phyloP scores from a whole-genome alignment of 345 rosid genomes.

The Salix exigua region DNA sequence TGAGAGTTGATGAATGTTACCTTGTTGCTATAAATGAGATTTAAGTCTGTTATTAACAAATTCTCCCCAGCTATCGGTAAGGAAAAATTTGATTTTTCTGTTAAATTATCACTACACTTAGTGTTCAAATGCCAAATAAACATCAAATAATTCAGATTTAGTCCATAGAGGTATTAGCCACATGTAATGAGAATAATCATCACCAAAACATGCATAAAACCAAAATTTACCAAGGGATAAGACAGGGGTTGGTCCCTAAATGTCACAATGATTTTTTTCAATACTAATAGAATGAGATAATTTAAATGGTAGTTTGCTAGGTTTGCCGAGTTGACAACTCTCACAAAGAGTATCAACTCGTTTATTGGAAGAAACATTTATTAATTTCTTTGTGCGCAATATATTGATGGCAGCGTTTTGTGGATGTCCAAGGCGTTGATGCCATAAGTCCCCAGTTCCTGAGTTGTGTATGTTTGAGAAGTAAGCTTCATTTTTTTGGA shows the following conservation, averaged over 20 bases:
- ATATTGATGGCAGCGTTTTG: not conserved
- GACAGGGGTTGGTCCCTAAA: slow-evolving; percentile 8
- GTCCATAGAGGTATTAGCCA: not conserved
- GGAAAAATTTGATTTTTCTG: slow-evolving; percentile 4
- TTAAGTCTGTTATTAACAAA: not conserved
- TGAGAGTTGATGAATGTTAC: not conserved
- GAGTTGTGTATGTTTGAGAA: too few species aligned
- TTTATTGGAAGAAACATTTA: not conserved
- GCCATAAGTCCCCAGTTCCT: too few species aligned
- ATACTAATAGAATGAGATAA: not conserved
- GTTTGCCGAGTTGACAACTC: slow-evolving; percentile 16
- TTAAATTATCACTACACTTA: slow-evolving; percentile 8
- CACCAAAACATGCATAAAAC: not conserved
- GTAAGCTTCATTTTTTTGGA: too few species aligned
- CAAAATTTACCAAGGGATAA: not conserved
- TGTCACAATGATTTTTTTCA: slow-evolving; percentile 10
- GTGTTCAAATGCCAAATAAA: not conserved
- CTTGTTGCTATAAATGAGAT: not conserved
- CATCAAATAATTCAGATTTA: slow-evolving; percentile 12
- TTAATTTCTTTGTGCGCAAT: slow-evolving; percentile 3
- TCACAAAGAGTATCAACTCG: slow-evolving; percentile 6
- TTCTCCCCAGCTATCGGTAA: not conserved
- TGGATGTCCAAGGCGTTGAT: not conserved
- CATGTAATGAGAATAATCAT: slow-evolving; percentile 1
- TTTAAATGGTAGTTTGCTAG: not conserved